Conservation (phyloP, 176 grass and related monocot genomes). For the Bolboschoenus planiculmis region DNA sequence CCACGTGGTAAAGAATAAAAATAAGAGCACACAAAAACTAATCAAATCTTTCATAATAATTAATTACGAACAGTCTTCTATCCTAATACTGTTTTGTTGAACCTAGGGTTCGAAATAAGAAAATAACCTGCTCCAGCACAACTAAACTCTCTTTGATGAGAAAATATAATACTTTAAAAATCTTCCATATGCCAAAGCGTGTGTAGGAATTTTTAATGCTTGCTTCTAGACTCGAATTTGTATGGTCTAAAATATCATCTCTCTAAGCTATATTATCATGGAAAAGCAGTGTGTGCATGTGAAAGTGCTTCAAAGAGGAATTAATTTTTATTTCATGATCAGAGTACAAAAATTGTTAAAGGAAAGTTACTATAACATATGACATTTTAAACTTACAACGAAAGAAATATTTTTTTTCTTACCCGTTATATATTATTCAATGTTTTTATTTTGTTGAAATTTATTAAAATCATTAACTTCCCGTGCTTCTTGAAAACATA, state of each 20-base stretch:
- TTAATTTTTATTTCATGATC: neutral
- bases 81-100: neutral
- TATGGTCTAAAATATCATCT: neutral
- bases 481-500: too few relatives aligned
- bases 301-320: neutral
- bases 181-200: neutral
- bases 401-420: too few relatives aligned
- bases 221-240: neutral
- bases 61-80: neutral
- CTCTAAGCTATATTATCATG: neutral
- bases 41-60: constrained; percentile 10
- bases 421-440: too few relatives aligned
- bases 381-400: too few relatives aligned
- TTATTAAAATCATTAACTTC: too few relatives aligned
- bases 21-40: neutral
- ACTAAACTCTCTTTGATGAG: neutral
- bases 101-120: neutral
- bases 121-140: neutral
- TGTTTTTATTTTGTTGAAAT: too few relatives aligned
- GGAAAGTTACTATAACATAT: too few relatives aligned
- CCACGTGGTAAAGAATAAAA: neutral
- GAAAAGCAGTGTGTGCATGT: too few relatives aligned
- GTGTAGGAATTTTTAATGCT: neutral
- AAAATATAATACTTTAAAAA: neutral
- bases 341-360: too few relatives aligned